Evolutionary conservation across 1,284 basidiomycete genomes (phyloP).

Genomic region (Psilocybe mexicana): DNA sequence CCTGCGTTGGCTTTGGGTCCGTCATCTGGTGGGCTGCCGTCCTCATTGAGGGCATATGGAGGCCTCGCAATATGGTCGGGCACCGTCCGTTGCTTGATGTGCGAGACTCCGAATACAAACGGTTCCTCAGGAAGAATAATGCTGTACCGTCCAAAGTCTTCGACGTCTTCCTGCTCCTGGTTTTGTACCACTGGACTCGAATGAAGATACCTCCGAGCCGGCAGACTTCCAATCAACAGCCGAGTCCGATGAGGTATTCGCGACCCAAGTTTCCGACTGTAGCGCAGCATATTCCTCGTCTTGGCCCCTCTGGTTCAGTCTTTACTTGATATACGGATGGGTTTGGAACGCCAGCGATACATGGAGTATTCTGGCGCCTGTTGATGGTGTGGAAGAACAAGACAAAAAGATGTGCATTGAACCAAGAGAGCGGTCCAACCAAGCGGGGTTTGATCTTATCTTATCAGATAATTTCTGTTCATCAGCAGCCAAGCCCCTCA

Average conservation of each 20-base stretch:
- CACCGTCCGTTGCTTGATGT: conserved; percentile 59
- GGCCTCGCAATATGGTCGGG: conserved; percentile 63
- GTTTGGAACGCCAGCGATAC: not conserved
- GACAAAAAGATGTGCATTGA: not conserved
- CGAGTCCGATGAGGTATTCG: not conserved
- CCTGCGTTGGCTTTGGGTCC: conserved; percentile 29
- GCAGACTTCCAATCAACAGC: not conserved
- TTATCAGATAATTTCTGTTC: not conserved
- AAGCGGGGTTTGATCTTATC: not conserved
- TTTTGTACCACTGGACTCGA: not conserved
- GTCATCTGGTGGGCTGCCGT: conserved; percentile 13
- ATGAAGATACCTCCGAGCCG: not conserved
- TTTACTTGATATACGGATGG: not conserved
- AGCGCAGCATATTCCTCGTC: not conserved
- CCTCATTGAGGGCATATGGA: conserved; percentile 46
- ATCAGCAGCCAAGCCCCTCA: too few relatives aligned
- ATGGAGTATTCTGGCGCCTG: not conserved
- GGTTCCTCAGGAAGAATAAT: conserved; percentile 70
- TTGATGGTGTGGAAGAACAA: not conserved
- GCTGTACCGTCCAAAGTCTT: conserved; percentile 57
- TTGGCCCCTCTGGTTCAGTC: not conserved
- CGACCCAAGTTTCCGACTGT: not conserved
- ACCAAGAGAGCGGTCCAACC: too few relatives aligned
- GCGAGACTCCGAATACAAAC: conserved; percentile 61
- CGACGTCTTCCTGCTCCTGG: conserved; percentile 8